A percentile compares a stretch with the other conserved stretches of the same genome.
Conservation (phyloP, 2,329 filamentous ascomycete genomes). For the Fusarium sp. region DNA sequence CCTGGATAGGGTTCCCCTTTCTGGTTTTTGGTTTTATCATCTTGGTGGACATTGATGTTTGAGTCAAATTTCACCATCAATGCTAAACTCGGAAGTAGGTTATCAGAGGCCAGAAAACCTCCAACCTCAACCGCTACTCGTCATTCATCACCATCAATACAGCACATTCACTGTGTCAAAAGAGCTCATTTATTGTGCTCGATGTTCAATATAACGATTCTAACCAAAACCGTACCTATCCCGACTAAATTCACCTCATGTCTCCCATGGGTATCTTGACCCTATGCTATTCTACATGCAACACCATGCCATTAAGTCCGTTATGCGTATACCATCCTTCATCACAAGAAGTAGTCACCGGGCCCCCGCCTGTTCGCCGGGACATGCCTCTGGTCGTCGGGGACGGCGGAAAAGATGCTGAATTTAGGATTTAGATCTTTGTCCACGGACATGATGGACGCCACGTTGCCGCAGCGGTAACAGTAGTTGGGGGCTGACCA, state of each 20-base stretch:
- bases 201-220: constrained; percentile 42
- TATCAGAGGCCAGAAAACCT: neutral
- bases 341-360: constrained; percentile 79
- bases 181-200: constrained; percentile 15
- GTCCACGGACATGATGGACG: constrained; percentile 94
- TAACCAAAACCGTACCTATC: constrained; percentile 44
- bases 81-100: neutral
- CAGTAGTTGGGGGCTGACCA: constrained; percentile 99
- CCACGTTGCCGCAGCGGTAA: constrained; percentile 95
- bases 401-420: constrained; percentile 92
- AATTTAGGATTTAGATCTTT: constrained; percentile 91
- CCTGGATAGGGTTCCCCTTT: constrained; percentile 52
- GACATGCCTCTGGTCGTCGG: constrained; percentile 85
- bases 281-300: constrained; percentile 61
- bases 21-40: constrained; percentile 48
- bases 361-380: constrained; percentile 79
- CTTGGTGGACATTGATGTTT: constrained; percentile 29
- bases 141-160: too few species aligned
- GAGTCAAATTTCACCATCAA: neutral
- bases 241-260: constrained; percentile 52
- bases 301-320: constrained; percentile 47
- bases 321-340: constrained; percentile 47
- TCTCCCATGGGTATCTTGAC: constrained; percentile 59
- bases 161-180: neutral
- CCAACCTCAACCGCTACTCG: too few species aligned